phyloP scores from a whole-genome alignment of 106 monocot species.

The Dendrobium nobile region DNA sequence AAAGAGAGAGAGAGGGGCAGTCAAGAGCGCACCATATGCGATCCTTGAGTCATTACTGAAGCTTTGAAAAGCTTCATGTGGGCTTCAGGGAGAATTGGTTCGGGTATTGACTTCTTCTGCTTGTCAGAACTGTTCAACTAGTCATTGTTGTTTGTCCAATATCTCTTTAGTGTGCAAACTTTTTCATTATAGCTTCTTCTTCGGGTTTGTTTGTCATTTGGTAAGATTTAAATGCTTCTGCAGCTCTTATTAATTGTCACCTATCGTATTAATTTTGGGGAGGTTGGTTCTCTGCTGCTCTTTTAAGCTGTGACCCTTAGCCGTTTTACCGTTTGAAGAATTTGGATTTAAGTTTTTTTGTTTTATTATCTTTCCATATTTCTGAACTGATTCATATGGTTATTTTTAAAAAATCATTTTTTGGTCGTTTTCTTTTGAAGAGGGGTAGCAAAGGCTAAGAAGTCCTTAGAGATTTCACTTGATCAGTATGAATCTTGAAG shows the following conservation, averaged over 20 bases:
- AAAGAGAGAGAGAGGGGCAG: conserved; percentile 34
- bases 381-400: no score
- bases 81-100: conserved; percentile 54
- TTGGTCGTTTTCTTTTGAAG: no score
- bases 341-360: no score
- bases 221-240: not conserved
- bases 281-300: not conserved
- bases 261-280: not conserved
- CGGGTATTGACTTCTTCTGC: conserved; percentile 95
- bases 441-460: no score
- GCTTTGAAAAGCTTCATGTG: not conserved
- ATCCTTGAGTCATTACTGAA: conserved; percentile 17
- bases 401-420: no score
- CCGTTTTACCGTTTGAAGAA: not conserved
- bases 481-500: no score
- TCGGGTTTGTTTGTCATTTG: not conserved
- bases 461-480: no score
- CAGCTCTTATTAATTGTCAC: not conserved
- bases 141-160: not conserved
- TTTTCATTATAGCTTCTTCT: not conserved
- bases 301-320: no score
- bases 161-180: not conserved
- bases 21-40: conserved; percentile 98
- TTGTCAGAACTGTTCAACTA: conserved; percentile 4
- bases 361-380: no score